Evolutionary conservation across 2,329 filamentous ascomycete genomes (phyloP).

Genomic region (Lachnellula hyalina): DNA sequence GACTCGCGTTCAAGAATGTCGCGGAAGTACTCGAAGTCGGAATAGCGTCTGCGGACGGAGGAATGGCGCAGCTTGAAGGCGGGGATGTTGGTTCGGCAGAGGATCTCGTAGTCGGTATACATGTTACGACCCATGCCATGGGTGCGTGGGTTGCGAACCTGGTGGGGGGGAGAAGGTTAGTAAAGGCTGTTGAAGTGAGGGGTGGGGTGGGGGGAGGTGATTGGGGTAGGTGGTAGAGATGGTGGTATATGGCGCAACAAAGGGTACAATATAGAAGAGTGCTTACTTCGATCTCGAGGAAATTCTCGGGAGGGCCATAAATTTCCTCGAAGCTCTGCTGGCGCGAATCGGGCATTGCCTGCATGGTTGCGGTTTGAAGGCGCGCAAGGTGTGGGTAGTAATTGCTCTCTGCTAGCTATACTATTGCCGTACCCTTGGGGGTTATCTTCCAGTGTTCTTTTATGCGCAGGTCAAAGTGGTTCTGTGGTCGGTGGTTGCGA

Average conservation of each 20-base stretch:
- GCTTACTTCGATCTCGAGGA: slow-evolving; percentile 90
- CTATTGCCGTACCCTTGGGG: not conserved
- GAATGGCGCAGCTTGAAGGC: slow-evolving; percentile 94
- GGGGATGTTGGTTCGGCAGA: slow-evolving; percentile 96
- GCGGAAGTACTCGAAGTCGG: slow-evolving; percentile 97
- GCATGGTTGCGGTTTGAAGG: slow-evolving; percentile 38
- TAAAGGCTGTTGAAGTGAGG: slow-evolving; percentile 1
- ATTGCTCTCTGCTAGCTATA: slow-evolving; percentile 1
- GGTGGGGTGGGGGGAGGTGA: slow-evolving; percentile 1
- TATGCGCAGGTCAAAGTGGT: too few species aligned
- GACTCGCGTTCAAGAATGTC: slow-evolving; percentile 96
- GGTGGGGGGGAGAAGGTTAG: slow-evolving; percentile 17
- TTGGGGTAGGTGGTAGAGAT: too few species aligned
- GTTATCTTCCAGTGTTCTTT: not conserved
- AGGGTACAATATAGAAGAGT: not conserved
- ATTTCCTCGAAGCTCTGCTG: slow-evolving; percentile 98
- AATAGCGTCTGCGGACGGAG: slow-evolving; percentile 87
- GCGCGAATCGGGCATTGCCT: slow-evolving; percentile 66
- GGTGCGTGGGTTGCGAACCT: slow-evolving; percentile 91
- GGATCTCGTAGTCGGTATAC: slow-evolving; percentile 99
- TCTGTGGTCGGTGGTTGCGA: too few species aligned
- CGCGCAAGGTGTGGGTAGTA: slow-evolving; percentile 1
- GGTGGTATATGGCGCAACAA: not conserved
- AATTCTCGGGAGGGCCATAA: slow-evolving; percentile 97
- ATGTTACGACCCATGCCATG: slow-evolving; percentile 91